These are phyloP conservation scores for Microthyrium microscopicum DNA, from an alignment of 2,329 filamentous ascomycete species.

Conservation along the genomic window DNA sequence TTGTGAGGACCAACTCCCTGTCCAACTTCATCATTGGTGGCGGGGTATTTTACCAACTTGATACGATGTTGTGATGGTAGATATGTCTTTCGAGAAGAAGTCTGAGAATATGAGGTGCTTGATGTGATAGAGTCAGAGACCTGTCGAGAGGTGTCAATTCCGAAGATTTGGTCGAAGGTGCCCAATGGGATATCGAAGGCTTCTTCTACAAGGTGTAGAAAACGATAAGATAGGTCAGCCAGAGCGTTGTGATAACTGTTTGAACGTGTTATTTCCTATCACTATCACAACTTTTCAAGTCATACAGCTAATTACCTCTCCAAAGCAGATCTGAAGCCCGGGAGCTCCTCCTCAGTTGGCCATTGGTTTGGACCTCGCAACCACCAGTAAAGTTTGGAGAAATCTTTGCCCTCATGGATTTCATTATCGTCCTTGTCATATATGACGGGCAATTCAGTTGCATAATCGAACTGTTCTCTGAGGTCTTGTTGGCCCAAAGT, in stretches of 20 bases:
- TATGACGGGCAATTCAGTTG: constrained; percentile 32
- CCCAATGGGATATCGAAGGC: constrained; percentile 33
- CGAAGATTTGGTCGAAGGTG: constrained; percentile 33
- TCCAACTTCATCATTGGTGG: constrained; percentile 9
- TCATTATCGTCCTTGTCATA: constrained; percentile 12
- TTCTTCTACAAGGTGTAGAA: constrained; percentile 39
- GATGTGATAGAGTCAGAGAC: too few relatives aligned
- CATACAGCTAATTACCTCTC: constrained; percentile 11
- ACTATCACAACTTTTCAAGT: constrained; percentile 7
- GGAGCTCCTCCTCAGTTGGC: constrained; percentile 15
- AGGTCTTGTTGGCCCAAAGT: constrained; percentile 36
- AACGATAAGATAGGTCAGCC: constrained; percentile 33
- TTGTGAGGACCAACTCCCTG: constrained; percentile 48
- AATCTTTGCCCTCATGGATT: constrained; percentile 19
- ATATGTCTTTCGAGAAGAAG: constrained; percentile 4
- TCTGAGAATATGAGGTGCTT: background rate
- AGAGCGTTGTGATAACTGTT: constrained; percentile 34
- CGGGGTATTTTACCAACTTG: constrained; percentile 39
- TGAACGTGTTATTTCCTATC: constrained; percentile 6
- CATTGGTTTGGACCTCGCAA: constrained; percentile 23
- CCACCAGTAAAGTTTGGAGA: constrained; percentile 23
- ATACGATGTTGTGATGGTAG: constrained; percentile 36
- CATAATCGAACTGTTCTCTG: constrained; percentile 44
- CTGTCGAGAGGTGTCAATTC: too few relatives aligned
- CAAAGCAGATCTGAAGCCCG: constrained; percentile 18